Conservation (phyloP, 106 monocot species). For the Platanthera guangdongensis region DNA sequence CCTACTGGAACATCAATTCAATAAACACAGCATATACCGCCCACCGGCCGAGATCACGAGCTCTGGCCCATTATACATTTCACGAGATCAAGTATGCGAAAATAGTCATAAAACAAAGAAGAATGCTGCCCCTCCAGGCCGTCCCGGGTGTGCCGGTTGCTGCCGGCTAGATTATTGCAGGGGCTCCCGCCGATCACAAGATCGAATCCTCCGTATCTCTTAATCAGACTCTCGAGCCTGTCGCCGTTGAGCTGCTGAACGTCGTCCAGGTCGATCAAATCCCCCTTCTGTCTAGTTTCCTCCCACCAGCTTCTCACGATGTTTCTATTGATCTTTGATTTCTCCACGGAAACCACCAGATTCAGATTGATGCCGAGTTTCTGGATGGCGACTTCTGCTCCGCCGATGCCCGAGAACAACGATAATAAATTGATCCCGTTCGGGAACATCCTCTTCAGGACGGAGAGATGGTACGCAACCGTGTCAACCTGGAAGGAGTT, state of each 20-base stretch:
- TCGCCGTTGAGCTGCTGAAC: slow-evolving; percentile 34
- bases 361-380: slow-evolving; percentile 44
- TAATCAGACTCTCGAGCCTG: slow-evolving; percentile 24
- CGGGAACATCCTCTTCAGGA: slow-evolving; percentile 38
- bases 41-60: neutral
- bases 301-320: slow-evolving; percentile 55
- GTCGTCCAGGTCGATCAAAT: slow-evolving; percentile 38
- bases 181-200: slow-evolving; percentile 9
- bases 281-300: slow-evolving; percentile 42
- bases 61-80: slow-evolving; percentile 45
- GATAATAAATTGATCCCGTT: slow-evolving; percentile 51
- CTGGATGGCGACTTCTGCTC: slow-evolving; percentile 60
- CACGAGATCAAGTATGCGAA: slow-evolving; percentile 61
- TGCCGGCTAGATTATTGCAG: slow-evolving; percentile 53
- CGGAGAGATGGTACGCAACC: slow-evolving; percentile 55
- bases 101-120: slow-evolving; percentile 63
- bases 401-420: slow-evolving; percentile 62
- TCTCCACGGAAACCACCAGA: slow-evolving; percentile 50
- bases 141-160: slow-evolving; percentile 62
- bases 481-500: slow-evolving; percentile 65
- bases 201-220: slow-evolving; percentile 6
- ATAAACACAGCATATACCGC: neutral
- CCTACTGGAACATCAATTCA: slow-evolving; percentile 1
- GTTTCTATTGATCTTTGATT: slow-evolving; percentile 54
- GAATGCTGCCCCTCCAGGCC: slow-evolving; percentile 72